A percentile compares a stretch with the other conserved stretches of the same genome.
Evolutionary conservation across 2,329 filamentous ascomycete species (phyloP).

Genomic region (Diaporthe citriasiana): DNA sequence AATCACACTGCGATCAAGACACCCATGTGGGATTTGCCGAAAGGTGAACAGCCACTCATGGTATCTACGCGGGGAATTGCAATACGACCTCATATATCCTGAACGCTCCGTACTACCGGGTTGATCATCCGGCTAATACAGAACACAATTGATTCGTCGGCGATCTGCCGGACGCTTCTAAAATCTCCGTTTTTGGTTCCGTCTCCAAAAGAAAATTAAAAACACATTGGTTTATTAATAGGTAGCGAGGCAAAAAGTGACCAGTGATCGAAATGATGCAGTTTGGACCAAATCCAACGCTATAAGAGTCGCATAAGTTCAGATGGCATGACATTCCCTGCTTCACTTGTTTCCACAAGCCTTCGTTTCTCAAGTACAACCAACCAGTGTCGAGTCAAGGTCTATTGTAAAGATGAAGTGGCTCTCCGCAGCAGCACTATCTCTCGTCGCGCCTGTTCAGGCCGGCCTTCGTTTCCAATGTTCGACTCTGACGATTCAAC

Average conservation of each 20-base stretch:
- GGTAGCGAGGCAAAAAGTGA: neutral
- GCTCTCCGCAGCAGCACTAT: constrained; percentile 37
- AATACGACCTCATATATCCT: neutral
- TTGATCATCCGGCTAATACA: constrained; percentile 30
- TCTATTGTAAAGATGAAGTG: constrained; percentile 44
- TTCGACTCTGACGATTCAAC: constrained; percentile 49
- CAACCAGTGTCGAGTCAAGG: neutral
- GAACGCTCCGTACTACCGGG: constrained; percentile 6
- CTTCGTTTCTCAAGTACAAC: neutral
- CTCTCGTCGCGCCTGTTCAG: constrained; percentile 44
- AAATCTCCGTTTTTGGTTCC: constrained; percentile 20
- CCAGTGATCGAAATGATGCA: neutral
- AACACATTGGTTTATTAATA: neutral
- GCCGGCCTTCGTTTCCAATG: constrained; percentile 50
- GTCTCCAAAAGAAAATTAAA: neutral
- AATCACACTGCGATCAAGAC: neutral
- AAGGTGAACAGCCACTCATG: neutral
- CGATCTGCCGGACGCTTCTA: constrained; percentile 15
- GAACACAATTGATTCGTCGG: constrained; percentile 4
- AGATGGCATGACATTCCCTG: neutral
- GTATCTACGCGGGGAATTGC: constrained; percentile 3
- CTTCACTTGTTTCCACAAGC: constrained; percentile 12
- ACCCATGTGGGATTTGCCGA: constrained; percentile 5
- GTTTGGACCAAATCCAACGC: neutral
- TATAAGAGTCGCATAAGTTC: constrained; percentile 27